Evolutionary conservation across 768 basidiomycete species (phyloP).

Genomic region (Phanerodontia chrysosporium): DNA sequence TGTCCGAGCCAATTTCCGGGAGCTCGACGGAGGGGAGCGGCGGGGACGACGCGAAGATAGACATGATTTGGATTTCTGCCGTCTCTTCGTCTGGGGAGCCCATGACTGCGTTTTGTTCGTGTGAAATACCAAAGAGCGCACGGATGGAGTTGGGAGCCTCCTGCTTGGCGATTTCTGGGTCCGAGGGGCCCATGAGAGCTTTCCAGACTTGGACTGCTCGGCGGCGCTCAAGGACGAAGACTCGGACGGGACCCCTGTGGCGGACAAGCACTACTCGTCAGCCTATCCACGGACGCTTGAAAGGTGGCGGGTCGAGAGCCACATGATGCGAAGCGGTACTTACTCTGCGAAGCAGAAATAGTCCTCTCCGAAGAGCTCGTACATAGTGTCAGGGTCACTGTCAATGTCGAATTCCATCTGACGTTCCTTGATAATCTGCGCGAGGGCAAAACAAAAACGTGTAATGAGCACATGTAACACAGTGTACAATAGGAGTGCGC

Average conservation of each 20-base stretch:
- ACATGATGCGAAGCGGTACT: constrained; percentile 29
- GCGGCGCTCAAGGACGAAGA: constrained; percentile 81
- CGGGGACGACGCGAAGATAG: constrained; percentile 79
- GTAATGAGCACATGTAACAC: constrained; percentile 12
- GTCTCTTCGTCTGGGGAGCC: constrained; percentile 60
- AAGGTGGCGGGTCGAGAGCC: background rate
- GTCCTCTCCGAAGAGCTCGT: constrained; percentile 78
- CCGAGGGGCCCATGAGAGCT: constrained; percentile 67
- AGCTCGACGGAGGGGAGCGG: constrained; percentile 71
- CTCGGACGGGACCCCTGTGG: constrained; percentile 80
- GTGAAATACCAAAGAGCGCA: constrained; percentile 58
- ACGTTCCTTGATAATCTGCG: constrained; percentile 78
- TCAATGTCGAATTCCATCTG: constrained; percentile 89
- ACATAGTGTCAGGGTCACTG: constrained; percentile 73
- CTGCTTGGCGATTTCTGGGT: constrained; percentile 51
- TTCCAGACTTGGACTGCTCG: constrained; percentile 78
- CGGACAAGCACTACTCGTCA: background rate
- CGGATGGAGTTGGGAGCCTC: constrained; percentile 65
- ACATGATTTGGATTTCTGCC: constrained; percentile 77
- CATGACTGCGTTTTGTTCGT: constrained; percentile 62
- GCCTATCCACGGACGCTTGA: background rate
- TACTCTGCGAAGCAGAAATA: constrained; percentile 72
- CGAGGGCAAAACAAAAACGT: background rate
- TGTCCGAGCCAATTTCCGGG: constrained; percentile 49
- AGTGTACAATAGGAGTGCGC: constrained; percentile 17